These are phyloP conservation scores for Alnus rubra DNA, from an alignment of 306 rosid genomes.

Conservation along the genomic window DNA sequence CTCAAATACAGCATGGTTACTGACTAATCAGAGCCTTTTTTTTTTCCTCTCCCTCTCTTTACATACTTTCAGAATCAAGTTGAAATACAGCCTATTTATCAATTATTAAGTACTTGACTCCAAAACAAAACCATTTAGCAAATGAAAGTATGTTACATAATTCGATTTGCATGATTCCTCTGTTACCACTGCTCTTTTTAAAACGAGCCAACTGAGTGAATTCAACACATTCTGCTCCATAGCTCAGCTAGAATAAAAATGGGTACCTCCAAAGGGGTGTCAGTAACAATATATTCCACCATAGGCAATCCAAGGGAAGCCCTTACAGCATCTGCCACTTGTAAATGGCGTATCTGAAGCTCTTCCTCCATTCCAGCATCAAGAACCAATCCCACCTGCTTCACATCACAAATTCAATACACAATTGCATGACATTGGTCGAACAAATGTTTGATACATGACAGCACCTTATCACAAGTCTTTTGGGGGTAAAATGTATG, in stretches of 20 bases:
- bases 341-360: slow-evolving; percentile 76
- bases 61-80: background rate
- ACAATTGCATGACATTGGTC: slow-evolving; percentile 2
- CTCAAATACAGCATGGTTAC: background rate
- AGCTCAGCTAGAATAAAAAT: slow-evolving; percentile 17
- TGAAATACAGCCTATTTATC: background rate
- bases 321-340: slow-evolving; percentile 86
- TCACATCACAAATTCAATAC: slow-evolving; percentile 16
- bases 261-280: slow-evolving; percentile 68
- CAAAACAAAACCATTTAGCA: background rate
- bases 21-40: background rate
- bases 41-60: background rate
- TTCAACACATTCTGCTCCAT: slow-evolving; percentile 15
- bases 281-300: slow-evolving; percentile 73
- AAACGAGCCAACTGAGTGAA: background rate
- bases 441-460: slow-evolving; percentile 10
- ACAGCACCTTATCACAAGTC: background rate
- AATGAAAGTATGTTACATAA: background rate
- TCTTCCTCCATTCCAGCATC: slow-evolving; percentile 86
- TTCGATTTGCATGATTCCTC: slow-evolving; percentile 2
- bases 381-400: slow-evolving; percentile 83
- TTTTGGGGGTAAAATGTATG: too few species aligned
- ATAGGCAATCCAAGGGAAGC: slow-evolving; percentile 94
- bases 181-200: background rate
- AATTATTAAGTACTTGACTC: slow-evolving; percentile 1